Evolutionary conservation across 1,139 yeast genomes (phyloP), one percentile per base, ranked within the genome.

Genomic region (Zygosaccharomyces sapae): DNA sequence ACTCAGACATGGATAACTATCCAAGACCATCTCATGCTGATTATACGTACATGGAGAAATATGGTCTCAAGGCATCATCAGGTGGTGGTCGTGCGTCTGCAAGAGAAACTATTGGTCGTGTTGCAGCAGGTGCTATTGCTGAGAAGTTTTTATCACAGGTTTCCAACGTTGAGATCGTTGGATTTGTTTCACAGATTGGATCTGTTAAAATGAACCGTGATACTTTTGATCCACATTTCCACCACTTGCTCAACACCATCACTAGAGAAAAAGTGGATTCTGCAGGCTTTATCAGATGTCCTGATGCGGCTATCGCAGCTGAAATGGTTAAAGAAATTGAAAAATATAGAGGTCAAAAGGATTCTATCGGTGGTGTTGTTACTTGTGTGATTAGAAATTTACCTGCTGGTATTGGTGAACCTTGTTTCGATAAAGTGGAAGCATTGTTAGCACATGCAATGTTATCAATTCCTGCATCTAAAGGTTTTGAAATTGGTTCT

Each of bases 11-110:
- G 67, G 97, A 90, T 65, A 76, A 85, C 55, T 92, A 83, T 73
- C 98, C 98, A 55, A 81, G 98, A 68, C 98, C 98, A 22, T 86
- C 96, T 40, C 98, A 92, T 70, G 98, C 98, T 12, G 98, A 92
- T 70, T 89, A 78, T 77, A 92, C 98, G 20, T 92, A 92, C 70
- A 76, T 87, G 62, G 76, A 79, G 56, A 92, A 92, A 70, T 92
- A 92, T 71, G 96, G 97, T 33, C 76, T 81, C 62, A 90, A 92
- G 71, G 94, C 97, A 8, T 79, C 95, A 5, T 84, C 95, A 40
- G 98, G 98, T 45, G 98, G 98, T 61, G 98, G 98, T 53, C 81
- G 98, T 66, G 86, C 97, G 20, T 83, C 94, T 38, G 98, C 98
- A 9, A 81, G 98, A 70, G 98, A 92, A 70, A 92, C 98, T 44